phyloP scores from a whole-genome alignment of 805 yeast genomes.

The Metschnikowia arizonensis region DNA sequence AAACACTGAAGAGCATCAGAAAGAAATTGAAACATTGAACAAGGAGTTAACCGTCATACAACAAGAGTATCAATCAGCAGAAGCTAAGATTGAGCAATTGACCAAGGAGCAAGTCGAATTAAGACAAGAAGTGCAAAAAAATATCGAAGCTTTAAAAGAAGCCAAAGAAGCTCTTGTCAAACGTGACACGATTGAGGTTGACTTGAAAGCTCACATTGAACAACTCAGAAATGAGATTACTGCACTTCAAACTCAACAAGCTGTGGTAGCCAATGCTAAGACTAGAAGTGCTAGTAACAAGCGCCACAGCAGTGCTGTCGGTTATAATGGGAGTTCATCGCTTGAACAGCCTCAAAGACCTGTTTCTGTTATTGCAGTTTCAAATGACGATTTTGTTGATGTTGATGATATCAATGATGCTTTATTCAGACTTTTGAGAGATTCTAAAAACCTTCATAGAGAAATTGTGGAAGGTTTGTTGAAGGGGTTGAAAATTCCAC shows the following conservation, averaged over 20 bases:
- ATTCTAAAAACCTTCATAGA: constrained; percentile 66
- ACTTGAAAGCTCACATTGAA: constrained; percentile 58
- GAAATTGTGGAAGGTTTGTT: constrained; percentile 86
- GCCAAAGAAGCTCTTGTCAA: constrained; percentile 58
- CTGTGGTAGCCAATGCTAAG: constrained; percentile 32
- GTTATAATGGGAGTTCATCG: constrained; percentile 30
- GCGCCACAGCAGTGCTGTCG: constrained; percentile 39
- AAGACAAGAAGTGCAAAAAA: constrained; percentile 58
- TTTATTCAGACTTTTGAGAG: constrained; percentile 63
- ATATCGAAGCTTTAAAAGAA: constrained; percentile 55
- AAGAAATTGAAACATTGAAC: constrained; percentile 47
- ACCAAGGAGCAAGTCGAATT: constrained; percentile 57
- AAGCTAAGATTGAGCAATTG: constrained; percentile 55
- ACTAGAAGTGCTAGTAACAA: constrained; percentile 33
- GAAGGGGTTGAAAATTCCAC: constrained; percentile 80
- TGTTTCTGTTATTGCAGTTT: constrained; percentile 57
- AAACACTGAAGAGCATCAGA: constrained; percentile 45
- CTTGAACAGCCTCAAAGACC: constrained; percentile 48
- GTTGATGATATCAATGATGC: constrained; percentile 73
- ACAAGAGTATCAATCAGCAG: constrained; percentile 54
- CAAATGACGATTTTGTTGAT: constrained; percentile 49
- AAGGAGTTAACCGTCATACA: constrained; percentile 54
- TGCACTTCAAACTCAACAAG: constrained; percentile 37
- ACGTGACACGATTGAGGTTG: constrained; percentile 60
- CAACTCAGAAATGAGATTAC: constrained; percentile 51